phyloP scores from a whole-genome alignment of 148 eudicot genomes.

The Silene latifolia region DNA sequence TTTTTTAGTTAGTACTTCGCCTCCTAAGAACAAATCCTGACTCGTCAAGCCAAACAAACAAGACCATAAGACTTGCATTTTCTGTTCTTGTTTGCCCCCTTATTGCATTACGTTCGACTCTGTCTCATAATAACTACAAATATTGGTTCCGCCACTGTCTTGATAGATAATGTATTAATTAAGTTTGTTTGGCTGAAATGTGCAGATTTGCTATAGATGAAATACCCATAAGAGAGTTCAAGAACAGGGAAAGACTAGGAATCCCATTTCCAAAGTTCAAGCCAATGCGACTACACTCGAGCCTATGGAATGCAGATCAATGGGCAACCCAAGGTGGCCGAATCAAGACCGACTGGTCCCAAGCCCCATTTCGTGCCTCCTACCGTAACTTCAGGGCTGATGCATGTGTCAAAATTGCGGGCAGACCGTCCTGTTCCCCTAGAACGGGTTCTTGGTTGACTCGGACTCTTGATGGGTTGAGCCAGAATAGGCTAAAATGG shows the following conservation, averaged over 20 bases:
- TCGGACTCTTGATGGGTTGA: constrained; percentile 25
- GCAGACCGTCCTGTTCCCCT: constrained; percentile 16
- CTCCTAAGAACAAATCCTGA: no score
- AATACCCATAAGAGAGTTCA: constrained; percentile 33
- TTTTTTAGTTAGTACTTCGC: no score
- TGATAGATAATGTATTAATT: no score
- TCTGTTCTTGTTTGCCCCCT: no score
- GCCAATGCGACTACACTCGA: constrained; percentile 34
- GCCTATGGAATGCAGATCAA: constrained; percentile 36
- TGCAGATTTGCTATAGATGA: constrained; percentile 31
- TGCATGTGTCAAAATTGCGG: constrained; percentile 24
- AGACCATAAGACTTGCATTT: no score
- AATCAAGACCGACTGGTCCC: constrained; percentile 31
- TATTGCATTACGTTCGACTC: no score
- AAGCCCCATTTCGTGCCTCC: constrained; percentile 31
- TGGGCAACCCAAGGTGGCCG: constrained; percentile 40
- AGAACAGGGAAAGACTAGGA: constrained; percentile 29
- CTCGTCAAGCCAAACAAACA: no score
- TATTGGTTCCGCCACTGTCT: no score
- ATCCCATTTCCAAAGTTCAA: constrained; percentile 32
- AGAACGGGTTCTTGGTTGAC: constrained; percentile 23
- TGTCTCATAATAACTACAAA: no score
- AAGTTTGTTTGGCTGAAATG: neutral
- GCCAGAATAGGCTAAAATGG: constrained; percentile 32
- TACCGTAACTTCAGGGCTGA: constrained; percentile 31